Percentiles rank a stretch among this genome's conserved stretches.
These are phyloP conservation scores for Selaginella tamariscina DNA, from an alignment of 75 land plant species.

Conservation along the genomic window DNA sequence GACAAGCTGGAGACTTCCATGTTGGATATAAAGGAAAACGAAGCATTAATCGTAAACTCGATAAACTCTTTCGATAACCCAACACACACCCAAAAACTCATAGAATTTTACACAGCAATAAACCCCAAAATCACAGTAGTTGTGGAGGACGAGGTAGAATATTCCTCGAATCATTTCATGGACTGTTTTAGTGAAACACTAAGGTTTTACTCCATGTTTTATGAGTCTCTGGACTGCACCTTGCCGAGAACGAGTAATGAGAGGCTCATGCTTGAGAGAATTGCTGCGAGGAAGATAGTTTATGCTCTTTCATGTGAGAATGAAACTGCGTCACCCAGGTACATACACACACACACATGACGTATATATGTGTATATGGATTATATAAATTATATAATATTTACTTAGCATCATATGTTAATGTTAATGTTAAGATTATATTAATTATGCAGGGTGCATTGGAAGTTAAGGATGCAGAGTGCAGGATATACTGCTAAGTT, in stretches of 20 bases:
- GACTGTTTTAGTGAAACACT: slow-evolving; percentile 47
- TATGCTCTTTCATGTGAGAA: slow-evolving; percentile 40
- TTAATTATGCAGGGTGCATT: slow-evolving; percentile 43
- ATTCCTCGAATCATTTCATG: slow-evolving; percentile 36
- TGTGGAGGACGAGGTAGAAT: slow-evolving; percentile 83
- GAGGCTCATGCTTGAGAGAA: slow-evolving; percentile 67
- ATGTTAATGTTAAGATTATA: no score
- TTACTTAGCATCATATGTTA: no score
- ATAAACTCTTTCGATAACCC: background rate
- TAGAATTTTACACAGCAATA: background rate
- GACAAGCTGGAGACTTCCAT: background rate
- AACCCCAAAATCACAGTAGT: slow-evolving; percentile 32
- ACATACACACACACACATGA: slow-evolving; percentile 42
- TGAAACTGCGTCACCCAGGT: slow-evolving; percentile 19
- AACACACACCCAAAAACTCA: background rate
- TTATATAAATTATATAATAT: no score
- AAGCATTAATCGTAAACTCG: background rate
- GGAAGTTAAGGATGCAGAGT: slow-evolving; percentile 42
- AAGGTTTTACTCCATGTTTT: slow-evolving; percentile 54
- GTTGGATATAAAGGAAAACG: background rate
- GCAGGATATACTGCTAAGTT: slow-evolving; percentile 37
- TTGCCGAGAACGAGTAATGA: slow-evolving; percentile 70
- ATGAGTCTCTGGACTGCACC: slow-evolving; percentile 71
- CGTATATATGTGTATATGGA: no score
- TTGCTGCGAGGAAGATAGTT: slow-evolving; percentile 55